These are phyloP conservation scores for Fusarium subglutinans DNA, from an alignment of 2,329 filamentous ascomycete species.

Conservation along the genomic window DNA sequence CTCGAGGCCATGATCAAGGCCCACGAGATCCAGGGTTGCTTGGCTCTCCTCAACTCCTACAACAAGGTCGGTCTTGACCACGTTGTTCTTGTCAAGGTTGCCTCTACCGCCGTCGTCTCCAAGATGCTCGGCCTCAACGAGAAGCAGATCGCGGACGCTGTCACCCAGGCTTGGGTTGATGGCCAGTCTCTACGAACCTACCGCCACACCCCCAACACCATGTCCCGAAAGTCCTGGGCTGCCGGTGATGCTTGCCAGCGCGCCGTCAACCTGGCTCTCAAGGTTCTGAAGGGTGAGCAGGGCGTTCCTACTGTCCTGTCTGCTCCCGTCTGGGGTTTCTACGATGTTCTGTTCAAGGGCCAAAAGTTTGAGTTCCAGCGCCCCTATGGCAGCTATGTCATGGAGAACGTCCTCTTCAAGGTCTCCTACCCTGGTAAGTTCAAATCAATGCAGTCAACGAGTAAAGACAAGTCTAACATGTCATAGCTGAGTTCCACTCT, in stretches of 20 bases:
- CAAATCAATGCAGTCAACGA: not conserved
- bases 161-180: conserved; percentile 97
- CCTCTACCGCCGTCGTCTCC: conserved; percentile 90
- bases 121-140: conserved; percentile 93
- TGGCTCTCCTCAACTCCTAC: conserved; percentile 97
- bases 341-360: conserved; percentile 96
- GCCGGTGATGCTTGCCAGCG: conserved; percentile 97
- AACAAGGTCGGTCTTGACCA: conserved; percentile 99
- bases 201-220: conserved; percentile 97
- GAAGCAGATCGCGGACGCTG: conserved; percentile 91
- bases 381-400: conserved; percentile 96
- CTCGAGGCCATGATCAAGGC: conserved; percentile 99
- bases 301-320: conserved; percentile 93
- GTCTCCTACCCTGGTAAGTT: conserved; percentile 91
- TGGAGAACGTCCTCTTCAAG: conserved; percentile 99
- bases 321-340: conserved; percentile 96
- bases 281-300: conserved; percentile 90
- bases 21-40: conserved; percentile 97
- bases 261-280: conserved; percentile 89
- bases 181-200: conserved; percentile 96
- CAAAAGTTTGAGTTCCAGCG: conserved; percentile 97
- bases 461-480: conserved; percentile 18
- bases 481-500: conserved; percentile 91
- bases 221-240: conserved; percentile 99
- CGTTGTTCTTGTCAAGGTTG: conserved; percentile 97